Percentiles rank a stretch among this genome's conserved stretches.
phyloP scores from a whole-genome alignment of 495 filamentous ascomycete species.

The Staphylotrichum longicolle region DNA sequence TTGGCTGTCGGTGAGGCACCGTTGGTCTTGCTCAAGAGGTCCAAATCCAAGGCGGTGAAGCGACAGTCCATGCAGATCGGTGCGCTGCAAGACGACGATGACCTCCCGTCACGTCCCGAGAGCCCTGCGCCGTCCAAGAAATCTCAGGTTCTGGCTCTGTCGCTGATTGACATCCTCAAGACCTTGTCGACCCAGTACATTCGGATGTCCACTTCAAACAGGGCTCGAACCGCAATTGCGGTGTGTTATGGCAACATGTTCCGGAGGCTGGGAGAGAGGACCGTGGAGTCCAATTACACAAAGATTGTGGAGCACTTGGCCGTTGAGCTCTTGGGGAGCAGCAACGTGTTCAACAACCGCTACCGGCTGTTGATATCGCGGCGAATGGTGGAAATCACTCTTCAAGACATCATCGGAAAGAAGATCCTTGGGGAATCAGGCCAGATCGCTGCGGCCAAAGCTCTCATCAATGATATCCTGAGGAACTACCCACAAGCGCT shows the following conservation, averaged over 20 bases:
- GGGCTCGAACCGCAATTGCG: slow-evolving; percentile 75
- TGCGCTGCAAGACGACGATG: slow-evolving; percentile 63
- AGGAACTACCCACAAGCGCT: slow-evolving; percentile 94
- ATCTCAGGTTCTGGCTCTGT: slow-evolving; percentile 66
- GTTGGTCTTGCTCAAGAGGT: slow-evolving; percentile 65
- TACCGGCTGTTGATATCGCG: slow-evolving; percentile 84
- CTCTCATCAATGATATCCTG: slow-evolving; percentile 79
- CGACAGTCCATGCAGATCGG: slow-evolving; percentile 56
- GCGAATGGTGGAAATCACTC: slow-evolving; percentile 76
- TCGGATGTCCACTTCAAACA: slow-evolving; percentile 75
- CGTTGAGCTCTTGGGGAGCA: slow-evolving; percentile 72
- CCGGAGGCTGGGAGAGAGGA: slow-evolving; percentile 66
- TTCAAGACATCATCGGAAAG: slow-evolving; percentile 80
- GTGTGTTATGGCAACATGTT: slow-evolving; percentile 83
- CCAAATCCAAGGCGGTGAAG: slow-evolving; percentile 68
- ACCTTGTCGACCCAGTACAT: slow-evolving; percentile 81
- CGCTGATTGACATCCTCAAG: slow-evolving; percentile 73
- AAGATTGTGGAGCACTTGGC: slow-evolving; percentile 79
- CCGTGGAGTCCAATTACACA: slow-evolving; percentile 75
- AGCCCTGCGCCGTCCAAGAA: slow-evolving; percentile 71
- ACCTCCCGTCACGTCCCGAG: slow-evolving; percentile 69
- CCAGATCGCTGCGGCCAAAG: slow-evolving; percentile 75
- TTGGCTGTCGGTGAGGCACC: slow-evolving; percentile 51
- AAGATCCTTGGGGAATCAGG: slow-evolving; percentile 85
- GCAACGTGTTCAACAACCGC: slow-evolving; percentile 74